These are phyloP conservation scores for Olyra latifolia DNA, from an alignment of 176 grass and related monocot genomes.

Conservation along the genomic window DNA sequence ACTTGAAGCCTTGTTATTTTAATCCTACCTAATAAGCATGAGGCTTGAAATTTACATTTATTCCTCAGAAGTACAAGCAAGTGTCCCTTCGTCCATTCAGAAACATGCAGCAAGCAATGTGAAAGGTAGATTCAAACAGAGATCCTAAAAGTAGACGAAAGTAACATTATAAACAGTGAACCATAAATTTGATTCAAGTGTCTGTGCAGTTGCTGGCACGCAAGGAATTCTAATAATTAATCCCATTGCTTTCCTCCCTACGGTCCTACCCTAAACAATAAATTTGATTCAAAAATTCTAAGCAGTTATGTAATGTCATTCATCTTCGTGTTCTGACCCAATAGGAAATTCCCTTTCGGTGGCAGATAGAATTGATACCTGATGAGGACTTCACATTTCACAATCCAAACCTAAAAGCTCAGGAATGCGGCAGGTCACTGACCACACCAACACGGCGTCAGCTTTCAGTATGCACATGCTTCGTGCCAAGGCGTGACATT, in stretches of 20 bases:
- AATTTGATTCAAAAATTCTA: too few relatives aligned
- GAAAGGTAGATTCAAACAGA: neutral
- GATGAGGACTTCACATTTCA: constrained; percentile 32
- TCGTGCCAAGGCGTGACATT: constrained; percentile 32
- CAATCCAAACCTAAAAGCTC: constrained; percentile 46
- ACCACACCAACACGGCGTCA: constrained; percentile 48
- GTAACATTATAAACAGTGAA: neutral
- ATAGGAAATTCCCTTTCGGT: constrained; percentile 32
- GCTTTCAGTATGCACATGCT: constrained; percentile 59
- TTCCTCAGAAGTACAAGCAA: neutral
- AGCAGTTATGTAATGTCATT: neutral
- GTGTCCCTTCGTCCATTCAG: neutral
- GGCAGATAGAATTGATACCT: constrained; percentile 41
- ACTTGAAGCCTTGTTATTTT: constrained; percentile 9
- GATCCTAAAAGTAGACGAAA: neutral
- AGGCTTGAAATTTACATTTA: constrained; percentile 29
- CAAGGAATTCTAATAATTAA: constrained; percentile 37
- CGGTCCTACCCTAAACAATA: neutral
- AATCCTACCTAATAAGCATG: constrained; percentile 13
- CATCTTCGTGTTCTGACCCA: constrained; percentile 26
- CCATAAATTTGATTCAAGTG: constrained; percentile 12
- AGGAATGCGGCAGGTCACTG: constrained; percentile 41
- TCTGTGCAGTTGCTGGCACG: constrained; percentile 45
- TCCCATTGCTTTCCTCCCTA: constrained; percentile 22
- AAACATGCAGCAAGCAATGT: constrained; percentile 24